Percentiles rank a stretch among this genome's conserved stretches.
Evolutionary conservation across 306 rosid species (phyloP).

Genomic region (Astragalus membranaceus): DNA sequence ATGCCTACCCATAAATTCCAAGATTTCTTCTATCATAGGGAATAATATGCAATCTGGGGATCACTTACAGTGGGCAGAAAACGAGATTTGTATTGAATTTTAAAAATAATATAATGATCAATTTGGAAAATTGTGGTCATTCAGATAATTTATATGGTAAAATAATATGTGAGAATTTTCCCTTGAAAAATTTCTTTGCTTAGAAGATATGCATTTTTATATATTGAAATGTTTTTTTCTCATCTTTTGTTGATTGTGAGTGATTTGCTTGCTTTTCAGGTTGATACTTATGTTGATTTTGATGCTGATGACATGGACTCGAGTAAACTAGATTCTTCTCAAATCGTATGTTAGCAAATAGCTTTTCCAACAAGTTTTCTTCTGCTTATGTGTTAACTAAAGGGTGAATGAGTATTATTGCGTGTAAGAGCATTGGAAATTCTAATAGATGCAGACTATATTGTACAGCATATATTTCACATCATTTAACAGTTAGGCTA

Average conservation of each 20-base stretch:
- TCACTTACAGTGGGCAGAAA: not conserved
- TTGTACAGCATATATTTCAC: not conserved
- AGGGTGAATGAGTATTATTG: conserved; percentile 8
- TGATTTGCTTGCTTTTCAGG: conserved; percentile 42
- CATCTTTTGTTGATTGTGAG: not conserved
- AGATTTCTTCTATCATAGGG: not conserved
- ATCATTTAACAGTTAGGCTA: not conserved
- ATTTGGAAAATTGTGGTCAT: not conserved
- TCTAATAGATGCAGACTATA: conserved; percentile 1
- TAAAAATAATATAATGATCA: not conserved
- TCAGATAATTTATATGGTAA: not conserved
- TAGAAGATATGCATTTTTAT: conserved; percentile 12
- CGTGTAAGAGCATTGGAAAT: not conserved
- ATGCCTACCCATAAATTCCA: not conserved
- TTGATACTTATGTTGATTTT: conserved; percentile 41
- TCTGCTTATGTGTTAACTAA: conserved; percentile 11
- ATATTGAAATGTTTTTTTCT: not conserved
- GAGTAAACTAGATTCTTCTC: conserved; percentile 32
- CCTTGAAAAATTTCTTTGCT: conserved; percentile 6
- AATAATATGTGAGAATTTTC: not conserved
- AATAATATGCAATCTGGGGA: not conserved
- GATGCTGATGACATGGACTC: conserved; percentile 37
- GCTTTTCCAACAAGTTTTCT: conserved; percentile 13
- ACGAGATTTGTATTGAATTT: not conserved
- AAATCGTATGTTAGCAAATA: conserved; percentile 41